Percentiles rank a stretch among this genome's conserved stretches.
Evolutionary conservation across 805 yeast species (phyloP).

Genomic region (Candida michaelii): DNA sequence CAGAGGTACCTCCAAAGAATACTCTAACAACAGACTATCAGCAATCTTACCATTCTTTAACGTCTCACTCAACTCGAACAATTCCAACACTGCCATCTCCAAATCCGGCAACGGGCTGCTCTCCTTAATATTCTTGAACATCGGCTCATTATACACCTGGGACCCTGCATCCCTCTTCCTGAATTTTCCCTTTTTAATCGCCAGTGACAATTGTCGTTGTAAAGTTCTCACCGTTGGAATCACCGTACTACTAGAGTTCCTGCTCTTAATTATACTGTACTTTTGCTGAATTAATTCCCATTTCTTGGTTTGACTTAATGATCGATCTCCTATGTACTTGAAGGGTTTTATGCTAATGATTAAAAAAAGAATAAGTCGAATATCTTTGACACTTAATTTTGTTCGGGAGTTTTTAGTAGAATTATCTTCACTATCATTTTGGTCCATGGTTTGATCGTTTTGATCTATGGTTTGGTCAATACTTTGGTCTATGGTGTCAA

Average conservation of each 20-base stretch:
- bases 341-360: constrained; percentile 34
- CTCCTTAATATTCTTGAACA: constrained; percentile 17
- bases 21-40: constrained; percentile 11
- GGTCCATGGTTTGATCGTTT: background rate
- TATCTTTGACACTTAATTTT: constrained; percentile 28
- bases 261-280: constrained; percentile 20
- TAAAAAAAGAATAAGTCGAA: constrained; percentile 29
- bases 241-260: constrained; percentile 6
- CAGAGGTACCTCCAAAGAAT: constrained; percentile 1
- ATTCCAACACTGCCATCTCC: constrained; percentile 27
- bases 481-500: background rate
- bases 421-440: background rate
- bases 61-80: constrained; percentile 32
- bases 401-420: constrained; percentile 17
- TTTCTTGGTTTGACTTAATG: constrained; percentile 32
- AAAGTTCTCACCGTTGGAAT: constrained; percentile 38
- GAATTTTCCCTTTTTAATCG: constrained; percentile 27
- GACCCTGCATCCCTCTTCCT: background rate
- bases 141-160: constrained; percentile 2
- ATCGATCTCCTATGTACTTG: constrained; percentile 36
- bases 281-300: constrained; percentile 34
- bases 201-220: constrained; percentile 35
- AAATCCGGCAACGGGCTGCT: constrained; percentile 26
- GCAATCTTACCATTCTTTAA: constrained; percentile 27
- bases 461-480: background rate